A percentile compares a stretch with the other conserved stretches of the same genome.
Conservation (phyloP, 129 eudicot genomes). For the Logfia minima region DNA sequence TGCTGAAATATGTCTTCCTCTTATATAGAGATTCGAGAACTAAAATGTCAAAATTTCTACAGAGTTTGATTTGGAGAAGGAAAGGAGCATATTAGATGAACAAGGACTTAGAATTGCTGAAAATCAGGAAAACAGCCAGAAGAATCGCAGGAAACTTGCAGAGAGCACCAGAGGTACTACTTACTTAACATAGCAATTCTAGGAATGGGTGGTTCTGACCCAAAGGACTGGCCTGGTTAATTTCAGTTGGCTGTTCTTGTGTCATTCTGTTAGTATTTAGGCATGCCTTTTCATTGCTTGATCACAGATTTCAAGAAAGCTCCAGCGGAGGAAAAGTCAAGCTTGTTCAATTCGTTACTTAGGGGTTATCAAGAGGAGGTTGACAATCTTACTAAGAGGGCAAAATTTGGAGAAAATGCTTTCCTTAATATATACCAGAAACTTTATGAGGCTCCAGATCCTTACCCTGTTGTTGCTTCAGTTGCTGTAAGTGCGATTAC, state of each 20-base stretch:
- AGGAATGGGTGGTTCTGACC: too few species aligned
- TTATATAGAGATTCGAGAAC: neutral
- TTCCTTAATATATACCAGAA: constrained; percentile 93
- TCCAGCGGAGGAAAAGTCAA: constrained; percentile 75
- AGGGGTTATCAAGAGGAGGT: constrained; percentile 98
- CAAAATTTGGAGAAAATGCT: constrained; percentile 97
- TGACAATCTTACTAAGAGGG: constrained; percentile 95
- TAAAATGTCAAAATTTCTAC: constrained; percentile 16
- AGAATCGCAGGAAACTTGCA: constrained; percentile 93
- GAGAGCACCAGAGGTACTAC: constrained; percentile 94
- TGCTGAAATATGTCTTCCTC: neutral
- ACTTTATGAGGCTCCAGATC: constrained; percentile 98
- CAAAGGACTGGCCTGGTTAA: too few species aligned
- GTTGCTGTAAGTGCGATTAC: constrained; percentile 61
- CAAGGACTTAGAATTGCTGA: constrained; percentile 98
- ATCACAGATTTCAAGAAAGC: constrained; percentile 90
- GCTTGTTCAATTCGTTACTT: constrained; percentile 70
- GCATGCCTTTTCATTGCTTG: neutral
- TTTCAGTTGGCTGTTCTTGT: neutral
- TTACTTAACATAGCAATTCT: neutral
- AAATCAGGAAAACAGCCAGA: constrained; percentile 99
- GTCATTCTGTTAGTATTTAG: neutral
- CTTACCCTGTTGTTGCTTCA: constrained; percentile 83
- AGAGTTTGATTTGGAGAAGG: constrained; percentile 98
- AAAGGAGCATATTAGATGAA: constrained; percentile 84